Percentiles rank a stretch among this genome's conserved stretches.
Evolutionary conservation across 768 basidiomycete species (phyloP).

Genomic region (Vishniacozyma victoriae): DNA sequence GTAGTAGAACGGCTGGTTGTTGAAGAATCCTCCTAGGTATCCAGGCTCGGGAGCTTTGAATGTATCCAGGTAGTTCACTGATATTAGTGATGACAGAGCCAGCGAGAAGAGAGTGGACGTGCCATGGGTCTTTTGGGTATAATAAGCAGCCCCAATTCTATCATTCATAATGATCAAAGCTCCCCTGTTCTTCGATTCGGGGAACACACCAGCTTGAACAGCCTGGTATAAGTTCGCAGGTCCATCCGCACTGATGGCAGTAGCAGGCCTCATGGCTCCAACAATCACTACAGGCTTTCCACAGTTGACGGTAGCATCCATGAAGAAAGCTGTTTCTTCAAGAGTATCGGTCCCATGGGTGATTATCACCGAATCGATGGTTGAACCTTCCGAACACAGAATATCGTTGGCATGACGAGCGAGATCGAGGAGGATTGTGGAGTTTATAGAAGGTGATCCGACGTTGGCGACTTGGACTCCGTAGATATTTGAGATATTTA

Average conservation of each 20-base stretch:
- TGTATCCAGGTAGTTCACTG: constrained; percentile 40
- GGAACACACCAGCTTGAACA: constrained; percentile 26
- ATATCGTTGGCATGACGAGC: constrained; percentile 25
- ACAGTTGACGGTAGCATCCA: constrained; percentile 44
- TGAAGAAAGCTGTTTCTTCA: constrained; percentile 42
- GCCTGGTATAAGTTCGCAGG: constrained; percentile 40
- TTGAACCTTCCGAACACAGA: constrained; percentile 26
- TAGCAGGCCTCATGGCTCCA: constrained; percentile 45
- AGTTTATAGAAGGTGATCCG: constrained; percentile 13
- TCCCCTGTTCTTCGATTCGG: constrained; percentile 24
- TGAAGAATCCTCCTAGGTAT: constrained; percentile 36
- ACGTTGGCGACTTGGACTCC: constrained; percentile 22
- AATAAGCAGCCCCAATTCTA: constrained; percentile 41
- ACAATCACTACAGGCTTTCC: constrained; percentile 41
- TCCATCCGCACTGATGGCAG: constrained; percentile 38
- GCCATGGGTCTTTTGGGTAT: constrained; percentile 38
- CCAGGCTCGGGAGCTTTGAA: constrained; percentile 45
- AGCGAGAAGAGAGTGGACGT: too few relatives aligned
- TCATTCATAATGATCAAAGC: constrained; percentile 45
- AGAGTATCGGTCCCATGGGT: constrained; percentile 39
- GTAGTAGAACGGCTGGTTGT: constrained; percentile 28
- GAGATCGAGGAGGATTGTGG: constrained; percentile 10
- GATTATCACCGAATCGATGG: constrained; percentile 30
- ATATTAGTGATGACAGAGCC: too few relatives aligned
- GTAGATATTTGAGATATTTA: constrained; percentile 15